These are phyloP conservation scores for Trapa incisa DNA, from an alignment of 345 rosid species.

Conservation along the genomic window DNA sequence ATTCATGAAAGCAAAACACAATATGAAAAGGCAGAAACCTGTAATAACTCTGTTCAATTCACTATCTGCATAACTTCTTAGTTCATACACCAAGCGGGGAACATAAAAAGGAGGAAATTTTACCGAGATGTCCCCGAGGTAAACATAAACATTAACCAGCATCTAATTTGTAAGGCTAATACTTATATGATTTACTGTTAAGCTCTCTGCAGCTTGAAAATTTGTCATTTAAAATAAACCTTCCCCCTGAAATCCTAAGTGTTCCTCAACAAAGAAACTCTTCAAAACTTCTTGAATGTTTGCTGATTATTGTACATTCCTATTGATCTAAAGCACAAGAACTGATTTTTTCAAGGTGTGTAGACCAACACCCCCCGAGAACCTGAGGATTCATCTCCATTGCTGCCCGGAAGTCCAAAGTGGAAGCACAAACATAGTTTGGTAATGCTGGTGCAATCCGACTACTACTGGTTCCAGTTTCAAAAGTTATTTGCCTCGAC, in stretches of 20 bases:
- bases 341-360: conserved; percentile 53
- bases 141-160: background rate
- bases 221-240: background rate
- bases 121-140: background rate
- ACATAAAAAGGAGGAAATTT: background rate
- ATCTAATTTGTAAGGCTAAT: background rate
- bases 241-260: background rate
- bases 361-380: conserved; percentile 68
- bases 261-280: background rate
- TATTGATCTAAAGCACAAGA: conserved; percentile 10
- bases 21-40: background rate
- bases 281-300: background rate
- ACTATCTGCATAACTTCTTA: background rate
- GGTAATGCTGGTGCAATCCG: conserved; percentile 15
- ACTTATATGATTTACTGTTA: background rate
- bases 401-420: conserved; percentile 47
- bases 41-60: conserved; percentile 1
- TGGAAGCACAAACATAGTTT: conserved; percentile 22
- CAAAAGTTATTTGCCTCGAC: conserved; percentile 15
- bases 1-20: background rate
- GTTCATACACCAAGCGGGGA: conserved; percentile 3
- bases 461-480: conserved; percentile 7
- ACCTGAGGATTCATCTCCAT: conserved; percentile 52
- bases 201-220: background rate
- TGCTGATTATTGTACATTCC: background rate